Base-by-base conservation (phyloP, 345 rosid species). In the Schrenkiella parvula region DNA sequence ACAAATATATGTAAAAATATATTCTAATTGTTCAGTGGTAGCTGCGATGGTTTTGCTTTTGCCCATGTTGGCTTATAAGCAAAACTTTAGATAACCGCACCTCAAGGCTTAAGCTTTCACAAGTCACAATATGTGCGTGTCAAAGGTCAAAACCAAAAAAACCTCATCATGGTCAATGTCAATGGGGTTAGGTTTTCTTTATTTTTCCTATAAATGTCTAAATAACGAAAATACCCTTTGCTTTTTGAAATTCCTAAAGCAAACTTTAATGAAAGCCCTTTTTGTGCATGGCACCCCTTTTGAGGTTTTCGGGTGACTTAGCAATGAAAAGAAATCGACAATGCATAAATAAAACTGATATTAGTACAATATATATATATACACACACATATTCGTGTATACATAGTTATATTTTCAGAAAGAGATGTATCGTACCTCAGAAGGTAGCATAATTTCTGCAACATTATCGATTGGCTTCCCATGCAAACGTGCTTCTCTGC, bases 401-500 rank as follows among this genome's bases (percentile, higher is more conserved):
- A 34, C 32, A 60, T 48, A 58, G 71, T 29, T 74, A 66, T 18
- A 38, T 42, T 68, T 75, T 64, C 29, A 74, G 78, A 66, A 58
- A 66, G 58, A 61, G 57, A 68, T 60, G 56, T 19, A 68, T 41
- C 64, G 82, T 88, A 95, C 99, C 98, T 91, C 87, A 77, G 87
- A 76, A 75, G 96, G 82, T 17, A 81, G 80, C 55, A 87, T 72
- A 71, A 70, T 86, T 80, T 76, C 88, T 70, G 73, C 68, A 62
- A 85, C 82, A 25, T 70, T 70, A 75, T 89, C 88, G 82, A 85
- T 85, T 64, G 83, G 61, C 80, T 84, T 89, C 72, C 84, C 92
- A 86, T 88, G 88, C 88, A 95, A 77, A 93, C 93, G 91, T 83
- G 89, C 90, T 81, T 91, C 96, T 85, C 97, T 95, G 93, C 77